Evolutionary conservation across 2,329 filamentous ascomycete species (phyloP), one percentile per base, ranked within the genome.

Genomic region (Aspergillus amoenus): DNA sequence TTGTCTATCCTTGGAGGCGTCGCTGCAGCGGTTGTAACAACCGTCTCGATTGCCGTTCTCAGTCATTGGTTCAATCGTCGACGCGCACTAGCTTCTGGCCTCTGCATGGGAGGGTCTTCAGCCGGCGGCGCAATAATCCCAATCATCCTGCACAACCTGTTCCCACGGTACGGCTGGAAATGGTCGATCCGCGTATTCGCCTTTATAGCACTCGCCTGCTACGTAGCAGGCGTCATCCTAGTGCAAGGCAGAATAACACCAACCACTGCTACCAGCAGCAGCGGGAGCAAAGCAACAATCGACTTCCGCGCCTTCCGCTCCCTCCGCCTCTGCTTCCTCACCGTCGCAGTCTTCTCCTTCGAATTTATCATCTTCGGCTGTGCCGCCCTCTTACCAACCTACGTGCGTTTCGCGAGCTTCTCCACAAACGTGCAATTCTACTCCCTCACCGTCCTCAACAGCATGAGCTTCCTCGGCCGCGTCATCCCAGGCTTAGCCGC

Each of bases 321-420:
- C 3, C 68, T 71, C 2, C 71, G 77, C 0, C 76, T 81, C 27
- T 72, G 68, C 2, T 75, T 81, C 37, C 66, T 81, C 3, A 73
- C 76, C 0, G 63, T 72, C 5, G 73, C 73, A 0, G 70, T 81
- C 11, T 79, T 81, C 56, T 70, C 75, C 2, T 75, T 82, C 21
- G 80, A 82, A 44, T 78, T 81, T 47, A 77, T 78, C 39, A 73
- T 81, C 13, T 82, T 81, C 42, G 78, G 78, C 11, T 73, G 77
- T n/a, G 73, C 76, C 1, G 77, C 76, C 1, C 71, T 81, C 7
- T 64, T 82, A 1, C 79, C 80, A 1, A 80, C 78, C 0, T 81
- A 81, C 58, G 64, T 70, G 22, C 69, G 69, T 13, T 70, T 66
- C 15, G 76, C 76, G 1, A 75, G 73, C 0, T 63, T 79, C 37